Conservation (phyloP, 2,329 filamentous ascomycete species). For the Penicillium sp. region DNA sequence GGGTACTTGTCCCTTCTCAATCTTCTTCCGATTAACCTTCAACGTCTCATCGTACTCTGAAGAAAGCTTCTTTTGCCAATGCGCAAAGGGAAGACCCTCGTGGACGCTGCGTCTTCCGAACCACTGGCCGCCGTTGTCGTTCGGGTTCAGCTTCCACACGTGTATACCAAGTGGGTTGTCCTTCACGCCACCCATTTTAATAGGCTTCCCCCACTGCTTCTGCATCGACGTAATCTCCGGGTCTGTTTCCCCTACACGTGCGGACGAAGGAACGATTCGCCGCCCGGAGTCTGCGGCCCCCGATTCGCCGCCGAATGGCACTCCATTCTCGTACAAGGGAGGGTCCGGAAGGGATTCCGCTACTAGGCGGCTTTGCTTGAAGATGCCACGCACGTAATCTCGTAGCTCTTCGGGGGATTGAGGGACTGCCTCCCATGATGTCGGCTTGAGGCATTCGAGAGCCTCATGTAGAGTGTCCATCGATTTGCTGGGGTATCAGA, state of each 20-base stretch:
- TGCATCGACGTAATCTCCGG: slow-evolving; percentile 61
- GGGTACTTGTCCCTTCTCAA: slow-evolving; percentile 64
- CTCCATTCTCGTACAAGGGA: slow-evolving; percentile 36
- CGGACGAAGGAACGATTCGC: slow-evolving; percentile 54
- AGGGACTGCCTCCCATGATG: slow-evolving; percentile 53
- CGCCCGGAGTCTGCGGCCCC: slow-evolving; percentile 38
- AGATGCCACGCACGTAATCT: slow-evolving; percentile 58
- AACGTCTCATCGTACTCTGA: slow-evolving; percentile 78
- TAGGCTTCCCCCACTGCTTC: slow-evolving; percentile 80
- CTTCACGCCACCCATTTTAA: slow-evolving; percentile 58
- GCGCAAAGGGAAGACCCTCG: slow-evolving; percentile 70
- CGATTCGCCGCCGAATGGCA: slow-evolving; percentile 34
- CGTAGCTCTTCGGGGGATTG: slow-evolving; percentile 50
- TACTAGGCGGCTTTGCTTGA: slow-evolving; percentile 67
- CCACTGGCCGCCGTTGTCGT: slow-evolving; percentile 84
- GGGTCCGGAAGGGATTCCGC: slow-evolving; percentile 71
- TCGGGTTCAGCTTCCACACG: slow-evolving; percentile 75
- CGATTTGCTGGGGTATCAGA: not conserved
- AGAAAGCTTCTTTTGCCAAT: slow-evolving; percentile 74
- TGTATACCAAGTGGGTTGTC: slow-evolving; percentile 74
- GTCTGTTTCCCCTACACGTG: slow-evolving; percentile 50
- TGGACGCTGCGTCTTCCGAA: slow-evolving; percentile 84
- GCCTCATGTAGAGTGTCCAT: slow-evolving; percentile 62
- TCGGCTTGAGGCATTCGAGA: slow-evolving; percentile 56
- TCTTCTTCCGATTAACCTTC: slow-evolving; percentile 66